A percentile compares a stretch with the other conserved stretches of the same genome.
Evolutionary conservation across 139 green algal genomes (phyloP).

Genomic region (Coelastrella sp.): DNA sequence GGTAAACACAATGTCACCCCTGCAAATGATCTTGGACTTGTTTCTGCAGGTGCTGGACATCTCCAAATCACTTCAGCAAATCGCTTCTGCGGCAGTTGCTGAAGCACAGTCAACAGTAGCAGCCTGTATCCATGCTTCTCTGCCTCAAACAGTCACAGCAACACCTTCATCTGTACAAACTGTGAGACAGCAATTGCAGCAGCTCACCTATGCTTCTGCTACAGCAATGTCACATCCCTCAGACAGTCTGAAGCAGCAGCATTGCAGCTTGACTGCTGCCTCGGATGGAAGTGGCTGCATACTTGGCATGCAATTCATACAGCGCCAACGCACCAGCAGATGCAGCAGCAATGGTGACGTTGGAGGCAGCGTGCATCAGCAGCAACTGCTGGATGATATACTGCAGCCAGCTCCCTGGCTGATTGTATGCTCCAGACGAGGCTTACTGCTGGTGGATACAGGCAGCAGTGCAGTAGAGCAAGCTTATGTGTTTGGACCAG

Average conservation of each 20-base stretch:
- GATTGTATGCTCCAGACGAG: slow-evolving; percentile 5
- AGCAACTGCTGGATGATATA: not conserved
- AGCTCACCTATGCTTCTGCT: not conserved
- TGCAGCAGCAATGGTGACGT: not conserved
- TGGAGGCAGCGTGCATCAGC: not conserved
- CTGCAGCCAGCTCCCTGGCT: slow-evolving; percentile 10
- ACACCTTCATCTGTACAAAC: not conserved
- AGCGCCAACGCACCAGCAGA: not conserved
- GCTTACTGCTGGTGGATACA: not conserved
- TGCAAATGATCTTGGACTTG: no score
- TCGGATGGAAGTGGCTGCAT: slow-evolving; percentile 14
- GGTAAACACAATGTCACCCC: no score
- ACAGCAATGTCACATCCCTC: not conserved
- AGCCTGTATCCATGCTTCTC: no score
- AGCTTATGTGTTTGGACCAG: slow-evolving; percentile 12
- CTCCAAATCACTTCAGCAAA: not conserved
- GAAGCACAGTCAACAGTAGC: not conserved
- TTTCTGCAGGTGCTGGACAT: no score
- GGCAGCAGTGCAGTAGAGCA: not conserved
- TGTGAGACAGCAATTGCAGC: not conserved
- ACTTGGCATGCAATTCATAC: slow-evolving; percentile 13
- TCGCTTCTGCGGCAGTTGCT: not conserved
- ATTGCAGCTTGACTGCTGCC: not conserved
- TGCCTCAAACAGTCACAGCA: no score
- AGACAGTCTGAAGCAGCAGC: not conserved